Base-by-base conservation (phyloP, 495 filamentous ascomycete species). In the Aspergillus panamensis region DNA sequence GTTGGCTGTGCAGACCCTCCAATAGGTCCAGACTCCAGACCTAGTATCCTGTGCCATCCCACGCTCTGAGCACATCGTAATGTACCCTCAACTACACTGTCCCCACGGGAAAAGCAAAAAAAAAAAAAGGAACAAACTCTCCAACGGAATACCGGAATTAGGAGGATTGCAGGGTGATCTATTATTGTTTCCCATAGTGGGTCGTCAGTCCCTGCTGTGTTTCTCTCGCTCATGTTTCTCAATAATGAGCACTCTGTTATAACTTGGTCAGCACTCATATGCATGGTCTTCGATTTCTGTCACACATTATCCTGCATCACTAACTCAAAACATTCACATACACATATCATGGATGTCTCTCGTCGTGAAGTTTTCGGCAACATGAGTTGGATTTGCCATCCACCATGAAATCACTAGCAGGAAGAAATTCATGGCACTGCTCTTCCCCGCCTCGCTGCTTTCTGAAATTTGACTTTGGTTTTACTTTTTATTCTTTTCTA, bases 61-160 rank as follows among this genome's bases (percentile, higher is more conserved):
- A 57, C 55, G 48, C 48, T 3, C 14, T 57, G 55, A 51, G 55
- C 55, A 35, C 35, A 57, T 48, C 29, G 39, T 45, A 45, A 45
- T n/a, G 10, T 51, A 33, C 14, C 39, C 33, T 16, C 29, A 16
- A 45, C 35, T 40, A 8, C 33, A 42, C 10, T 35, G 47, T 31
- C 20, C 43, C 13, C 19, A 48, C 35, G 17, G 16, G 19, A 25
- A 20, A 48, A 37, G 32, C 14, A n/a, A 21, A 25, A 56, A 14
- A 5, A 56, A 57, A 57, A 50, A 45, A 12, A 8, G n/a, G 17
- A 44, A 3, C 40, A 44, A 45, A 20, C 42, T 45, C 42, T 45
- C 42, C 16, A 45, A 45, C 42, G 42, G 42, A 45, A 45, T 45
- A 20, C 16, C 42, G 16, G 17, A 45, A 45, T 40, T 45, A 25